Percentiles rank a stretch among this genome's conserved stretches.
Conservation (phyloP, 2,329 filamentous ascomycete species). For the Nemania sp. region DNA sequence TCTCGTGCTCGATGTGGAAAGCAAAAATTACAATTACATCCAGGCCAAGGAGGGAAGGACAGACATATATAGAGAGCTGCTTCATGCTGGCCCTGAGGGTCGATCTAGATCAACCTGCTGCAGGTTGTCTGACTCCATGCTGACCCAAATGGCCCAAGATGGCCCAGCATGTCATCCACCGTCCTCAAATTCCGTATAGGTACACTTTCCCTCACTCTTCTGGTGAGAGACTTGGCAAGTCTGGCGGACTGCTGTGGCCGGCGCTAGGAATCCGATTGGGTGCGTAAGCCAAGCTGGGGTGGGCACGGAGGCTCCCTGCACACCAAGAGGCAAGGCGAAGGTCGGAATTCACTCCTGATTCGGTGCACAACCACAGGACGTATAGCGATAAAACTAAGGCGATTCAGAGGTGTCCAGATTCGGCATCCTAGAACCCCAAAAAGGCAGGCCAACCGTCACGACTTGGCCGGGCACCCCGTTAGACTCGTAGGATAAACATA, state of each 20-base stretch:
- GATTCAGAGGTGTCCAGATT: no score
- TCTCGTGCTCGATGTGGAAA: constrained; percentile 10
- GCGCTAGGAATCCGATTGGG: constrained; percentile 16
- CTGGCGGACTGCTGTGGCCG: constrained; percentile 14
- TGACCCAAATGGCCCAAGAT: constrained; percentile 16
- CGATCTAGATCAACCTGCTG: constrained; percentile 14
- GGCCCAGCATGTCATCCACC: constrained; percentile 10
- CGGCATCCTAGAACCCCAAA: background rate
- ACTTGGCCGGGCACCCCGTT: background rate
- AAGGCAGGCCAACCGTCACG: constrained; percentile 16
- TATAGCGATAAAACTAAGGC: background rate
- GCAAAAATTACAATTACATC: constrained; percentile 8
- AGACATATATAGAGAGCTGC: constrained; percentile 21
- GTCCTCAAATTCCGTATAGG: constrained; percentile 4
- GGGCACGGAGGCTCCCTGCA: background rate
- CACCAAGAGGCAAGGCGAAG: constrained; percentile 13
- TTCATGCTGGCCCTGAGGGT: background rate
- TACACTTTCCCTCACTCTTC: constrained; percentile 1
- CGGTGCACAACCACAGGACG: constrained; percentile 8
- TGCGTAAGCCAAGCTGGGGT: constrained; percentile 20
- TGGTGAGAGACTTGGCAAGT: constrained; percentile 12
- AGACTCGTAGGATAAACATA: background rate
- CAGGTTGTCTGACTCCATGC: constrained; percentile 27
- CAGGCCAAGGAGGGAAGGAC: constrained; percentile 6
- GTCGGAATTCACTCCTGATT: constrained; percentile 22